These are phyloP conservation scores for Alternaria arborescens DNA, from an alignment of 2,329 filamentous ascomycete genomes.

Conservation along the genomic window DNA sequence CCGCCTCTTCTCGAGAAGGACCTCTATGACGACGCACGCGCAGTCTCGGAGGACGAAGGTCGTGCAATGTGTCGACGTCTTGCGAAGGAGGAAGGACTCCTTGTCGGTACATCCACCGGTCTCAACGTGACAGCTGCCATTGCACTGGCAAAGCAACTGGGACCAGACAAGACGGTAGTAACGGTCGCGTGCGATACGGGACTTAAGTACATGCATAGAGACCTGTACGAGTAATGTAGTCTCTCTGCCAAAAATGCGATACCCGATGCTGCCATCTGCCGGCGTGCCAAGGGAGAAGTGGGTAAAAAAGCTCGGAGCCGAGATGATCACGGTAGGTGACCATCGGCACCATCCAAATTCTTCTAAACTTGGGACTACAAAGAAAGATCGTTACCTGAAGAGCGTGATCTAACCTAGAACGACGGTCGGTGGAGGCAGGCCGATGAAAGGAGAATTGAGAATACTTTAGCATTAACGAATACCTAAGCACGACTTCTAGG, in stretches of 20 bases:
- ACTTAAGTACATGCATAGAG: background rate
- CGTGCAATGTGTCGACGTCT: background rate
- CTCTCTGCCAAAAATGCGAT: background rate
- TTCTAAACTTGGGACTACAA: too few relatives aligned
- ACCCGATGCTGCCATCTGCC: too few relatives aligned
- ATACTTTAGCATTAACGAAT: too few relatives aligned
- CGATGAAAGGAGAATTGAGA: too few relatives aligned
- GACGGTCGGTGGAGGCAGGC: too few relatives aligned
- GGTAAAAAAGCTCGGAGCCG: too few relatives aligned
- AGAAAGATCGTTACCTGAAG: too few relatives aligned
- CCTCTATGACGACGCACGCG: background rate
- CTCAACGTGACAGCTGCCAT: background rate
- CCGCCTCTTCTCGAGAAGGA: background rate
- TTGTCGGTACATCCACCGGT: background rate
- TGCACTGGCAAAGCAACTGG: background rate
- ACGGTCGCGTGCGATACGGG: background rate
- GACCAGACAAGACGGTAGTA: background rate
- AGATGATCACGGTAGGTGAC: too few relatives aligned
- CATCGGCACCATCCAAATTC: too few relatives aligned
- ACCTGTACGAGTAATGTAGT: background rate
- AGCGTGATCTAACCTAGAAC: too few relatives aligned
- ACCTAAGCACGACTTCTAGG: too few relatives aligned
- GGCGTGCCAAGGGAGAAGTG: too few relatives aligned
- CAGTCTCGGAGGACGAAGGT: background rate
- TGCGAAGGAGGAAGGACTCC: background rate